Base-by-base conservation (phyloP, 2,329 filamentous ascomycete genomes). In the Phialemoniopsis sp. region DNA sequence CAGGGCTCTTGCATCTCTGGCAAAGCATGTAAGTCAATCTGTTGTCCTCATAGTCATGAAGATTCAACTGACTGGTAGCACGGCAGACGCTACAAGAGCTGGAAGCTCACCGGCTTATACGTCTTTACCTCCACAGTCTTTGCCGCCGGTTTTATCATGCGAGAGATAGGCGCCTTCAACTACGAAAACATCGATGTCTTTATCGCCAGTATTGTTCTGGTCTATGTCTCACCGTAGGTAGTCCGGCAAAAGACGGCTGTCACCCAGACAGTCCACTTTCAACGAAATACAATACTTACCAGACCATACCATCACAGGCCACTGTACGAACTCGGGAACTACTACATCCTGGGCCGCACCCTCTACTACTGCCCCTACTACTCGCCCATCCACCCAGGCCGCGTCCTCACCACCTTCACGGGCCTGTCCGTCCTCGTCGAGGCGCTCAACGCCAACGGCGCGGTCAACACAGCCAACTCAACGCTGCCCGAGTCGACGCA, bases 251-350 rank as follows among this genome's bases (percentile, higher is more conserved):
- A 10, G 21, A 6, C 10, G 21, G 6, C 6, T 26, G 21, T 26
- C 21, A n/a, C n/a, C n/a, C n/a, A n/a, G n/a, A n/a, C n/a, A n/a
- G n/a, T n/a, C n/a, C 17, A 13, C 16, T 14, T 30, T 10, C 18
- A 12, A 31, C 18, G 15, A n/a, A 10, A 34, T 14, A 32, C n/a
- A 19, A 33, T 6, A 26, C 37, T 38, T 12, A 31, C 36, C 6
- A n/a, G 3, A 13, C n/a, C 6, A 21, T 19, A n/a, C 4, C n/a
- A 29, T 15, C 21, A 19, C 41, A 76, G 76, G 3, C 80, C 80
- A 0, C 63, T 83, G 4, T 73, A 82, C 37, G 78, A 81, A 42
- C 70, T 80, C 5, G 69, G 73, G 40, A 82, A 84, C 57, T 84
- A 83, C 57, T 73, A 81, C 51, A 65, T 82, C 43, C 72, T 85